Conservation (phyloP, 2,329 filamentous ascomycete genomes). For the Calonectria pauciramosa region DNA sequence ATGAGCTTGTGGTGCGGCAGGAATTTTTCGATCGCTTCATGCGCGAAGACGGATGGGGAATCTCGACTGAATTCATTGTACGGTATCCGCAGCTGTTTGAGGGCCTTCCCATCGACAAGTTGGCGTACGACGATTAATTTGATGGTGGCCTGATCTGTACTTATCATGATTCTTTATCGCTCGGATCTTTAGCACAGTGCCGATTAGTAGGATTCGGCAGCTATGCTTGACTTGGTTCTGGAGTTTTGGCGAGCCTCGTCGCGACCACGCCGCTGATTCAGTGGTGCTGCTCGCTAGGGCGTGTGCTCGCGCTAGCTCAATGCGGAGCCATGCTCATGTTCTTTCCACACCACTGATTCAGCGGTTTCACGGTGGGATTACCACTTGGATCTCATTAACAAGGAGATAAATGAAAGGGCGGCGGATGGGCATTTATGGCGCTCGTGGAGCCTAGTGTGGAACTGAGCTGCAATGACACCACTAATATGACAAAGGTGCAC, state of each 20-base stretch:
- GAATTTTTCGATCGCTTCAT: no score
- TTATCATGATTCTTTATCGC: neutral
- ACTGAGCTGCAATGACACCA: neutral
- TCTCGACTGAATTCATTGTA: neutral
- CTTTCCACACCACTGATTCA: neutral
- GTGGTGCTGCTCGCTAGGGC: neutral
- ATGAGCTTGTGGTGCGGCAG: no score
- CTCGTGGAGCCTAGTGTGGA: neutral
- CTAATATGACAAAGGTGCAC: neutral
- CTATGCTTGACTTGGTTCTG: neutral
- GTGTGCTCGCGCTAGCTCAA: neutral
- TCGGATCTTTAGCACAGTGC: neutral
- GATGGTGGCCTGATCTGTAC: neutral
- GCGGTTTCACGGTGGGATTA: neutral
- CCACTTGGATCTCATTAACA: neutral
- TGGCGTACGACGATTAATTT: neutral
- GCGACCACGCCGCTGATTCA: neutral
- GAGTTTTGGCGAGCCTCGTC: neutral
- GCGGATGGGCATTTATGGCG: neutral
- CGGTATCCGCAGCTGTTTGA: neutral
- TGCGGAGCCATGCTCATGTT: neutral
- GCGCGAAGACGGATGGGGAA: no score
- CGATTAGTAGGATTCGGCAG: neutral
- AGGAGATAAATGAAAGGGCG: neutral
- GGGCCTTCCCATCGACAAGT: neutral